Evolutionary conservation across 768 basidiomycete genomes (phyloP), one percentile per base, ranked within the genome.

Genomic region (Fomitopsis serialis): DNA sequence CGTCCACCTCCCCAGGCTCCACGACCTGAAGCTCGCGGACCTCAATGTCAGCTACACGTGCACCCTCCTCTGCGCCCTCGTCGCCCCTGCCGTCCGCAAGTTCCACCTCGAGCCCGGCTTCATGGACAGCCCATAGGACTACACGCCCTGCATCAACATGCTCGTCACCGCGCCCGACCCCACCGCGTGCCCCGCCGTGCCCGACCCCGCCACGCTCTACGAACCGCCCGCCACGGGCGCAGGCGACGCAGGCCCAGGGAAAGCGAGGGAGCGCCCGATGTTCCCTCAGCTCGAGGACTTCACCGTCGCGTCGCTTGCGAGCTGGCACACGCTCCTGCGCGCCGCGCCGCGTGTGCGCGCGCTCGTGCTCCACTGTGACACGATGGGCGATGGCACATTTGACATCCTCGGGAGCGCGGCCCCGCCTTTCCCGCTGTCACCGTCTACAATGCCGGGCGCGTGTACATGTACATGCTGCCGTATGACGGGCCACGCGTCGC

Each of bases 41-140:
- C 67, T 84, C 53, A 81, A 83, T 62, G 74, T 77, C 1, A 77
- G 77, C 54, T 78, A 81, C 60, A 70, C 82, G 40, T 71, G 73
- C 55, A 64, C 63, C 15, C 63, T 82, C 46, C 64, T 84, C 59
- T 68, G 72, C 35, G 72, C 73, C 27, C 67, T 85, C 17, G 58
- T 68, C 49, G 67, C 80, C 42, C 82, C 82, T 11, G 67, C 61
- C 35, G 61, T 82, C 32, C 64, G 66, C 47, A 66, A 62, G 34
- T 74, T 85, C 22, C 68, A 71, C 35, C 70, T 83, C 57, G 75
- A 78, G 59, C 69, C 82, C 19, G 76, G 78, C 45, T 50, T 47
- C 15, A 50, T 53, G 17, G 58, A 56, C n/a, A 78, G 22, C 13
- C 59, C 48, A 29, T 76, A 80, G 61, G 78, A 81, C 63, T 81